A percentile compares a stretch with the other conserved stretches of the same genome.
Conservation (phyloP, 352 stramenopile species). For the Phytophthora cajani region DNA sequence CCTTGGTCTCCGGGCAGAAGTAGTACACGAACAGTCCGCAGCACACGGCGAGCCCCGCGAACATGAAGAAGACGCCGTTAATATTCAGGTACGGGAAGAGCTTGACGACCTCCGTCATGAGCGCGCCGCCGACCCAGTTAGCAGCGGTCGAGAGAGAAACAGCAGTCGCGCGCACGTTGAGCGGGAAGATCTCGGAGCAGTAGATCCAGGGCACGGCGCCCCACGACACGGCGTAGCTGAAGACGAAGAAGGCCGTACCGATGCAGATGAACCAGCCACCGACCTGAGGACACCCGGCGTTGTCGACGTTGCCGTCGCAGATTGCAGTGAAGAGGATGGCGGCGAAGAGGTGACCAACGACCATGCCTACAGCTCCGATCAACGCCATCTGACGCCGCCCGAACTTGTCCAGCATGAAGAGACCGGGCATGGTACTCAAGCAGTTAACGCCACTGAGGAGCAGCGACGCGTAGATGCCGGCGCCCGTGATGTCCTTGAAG, state of each 20-base stretch:
- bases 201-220: conserved; percentile 59
- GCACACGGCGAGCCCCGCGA: conserved; percentile 12
- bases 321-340: conserved; percentile 38
- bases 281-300: conserved; percentile 33
- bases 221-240: conserved; percentile 42
- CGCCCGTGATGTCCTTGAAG: conserved; percentile 43
- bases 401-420: conserved; percentile 34
- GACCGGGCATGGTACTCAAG: conserved; percentile 31
- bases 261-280: conserved; percentile 54
- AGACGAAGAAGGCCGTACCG: conserved; percentile 45
- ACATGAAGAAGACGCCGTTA: conserved; percentile 39
- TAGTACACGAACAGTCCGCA: conserved; percentile 33
- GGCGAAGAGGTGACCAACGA: conserved; percentile 40
- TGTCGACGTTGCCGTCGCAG: conserved; percentile 35
- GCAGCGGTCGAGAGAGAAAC: conserved; percentile 44
- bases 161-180: conserved; percentile 52
- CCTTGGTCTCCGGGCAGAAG: conserved; percentile 37
- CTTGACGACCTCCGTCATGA: conserved; percentile 46
- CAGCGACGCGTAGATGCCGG: conserved; percentile 33
- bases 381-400: conserved; percentile 41
- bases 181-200: conserved; percentile 59
- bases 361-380: conserved; percentile 42
- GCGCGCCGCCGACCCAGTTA: conserved; percentile 49
- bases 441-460: conserved; percentile 38
- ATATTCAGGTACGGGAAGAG: conserved; percentile 38